Conservation (phyloP, 2,329 filamentous ascomycete species). For the Exophiala viscosa region DNA sequence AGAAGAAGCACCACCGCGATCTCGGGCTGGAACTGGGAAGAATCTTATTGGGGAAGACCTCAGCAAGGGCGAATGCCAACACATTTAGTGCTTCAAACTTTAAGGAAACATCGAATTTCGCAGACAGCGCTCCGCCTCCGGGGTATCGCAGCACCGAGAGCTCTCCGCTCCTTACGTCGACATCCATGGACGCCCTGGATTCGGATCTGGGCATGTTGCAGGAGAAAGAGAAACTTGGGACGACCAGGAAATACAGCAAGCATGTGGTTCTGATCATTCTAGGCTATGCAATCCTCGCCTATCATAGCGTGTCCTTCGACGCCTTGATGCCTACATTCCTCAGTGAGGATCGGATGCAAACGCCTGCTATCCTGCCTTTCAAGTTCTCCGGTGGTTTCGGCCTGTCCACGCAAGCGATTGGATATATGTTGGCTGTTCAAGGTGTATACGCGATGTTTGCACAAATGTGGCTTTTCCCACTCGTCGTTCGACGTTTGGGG, state of each 20-base stretch:
- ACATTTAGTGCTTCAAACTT: neutral
- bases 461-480: conserved; percentile 79
- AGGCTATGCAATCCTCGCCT: conserved; percentile 78
- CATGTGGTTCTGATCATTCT: conserved; percentile 63
- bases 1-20: conserved; percentile 73
- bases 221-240: conserved; percentile 40
- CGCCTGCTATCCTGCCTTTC: conserved; percentile 67
- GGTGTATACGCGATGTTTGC: conserved; percentile 85
- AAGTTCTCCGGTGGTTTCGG: conserved; percentile 85
- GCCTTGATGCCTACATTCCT: conserved; percentile 90
- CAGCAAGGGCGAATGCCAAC: neutral
- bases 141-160: conserved; percentile 61
- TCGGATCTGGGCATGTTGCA: conserved; percentile 41
- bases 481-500: conserved; percentile 70
- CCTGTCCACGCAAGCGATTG: conserved; percentile 77
- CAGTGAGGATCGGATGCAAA: conserved; percentile 52
- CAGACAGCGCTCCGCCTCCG: conserved; percentile 61
- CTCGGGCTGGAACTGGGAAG: conserved; percentile 71
- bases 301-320: conserved; percentile 96
- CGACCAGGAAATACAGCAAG: conserved; percentile 68
- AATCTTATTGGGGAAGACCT: conserved; percentile 53
- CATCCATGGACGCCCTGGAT: conserved; percentile 33
- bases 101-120: conserved; percentile 16
- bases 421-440: conserved; percentile 82
- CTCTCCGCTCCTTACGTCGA: conserved; percentile 48